phyloP scores from a whole-genome alignment of 371 early-diverging fungal genomes.

The Blakeslea trispora region DNA sequence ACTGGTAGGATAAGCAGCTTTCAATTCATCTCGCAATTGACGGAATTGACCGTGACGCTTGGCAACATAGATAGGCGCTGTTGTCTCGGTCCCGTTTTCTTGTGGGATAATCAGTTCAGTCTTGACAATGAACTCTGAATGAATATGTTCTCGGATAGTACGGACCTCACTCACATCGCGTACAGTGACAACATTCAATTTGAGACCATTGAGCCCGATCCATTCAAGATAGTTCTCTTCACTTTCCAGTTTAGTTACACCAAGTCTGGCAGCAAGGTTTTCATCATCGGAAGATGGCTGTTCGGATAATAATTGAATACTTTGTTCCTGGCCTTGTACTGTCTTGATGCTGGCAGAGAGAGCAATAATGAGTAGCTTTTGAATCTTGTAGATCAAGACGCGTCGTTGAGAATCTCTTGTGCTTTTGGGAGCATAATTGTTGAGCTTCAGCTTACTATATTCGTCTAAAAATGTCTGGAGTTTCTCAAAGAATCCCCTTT shows the following conservation, averaged over 20 bases:
- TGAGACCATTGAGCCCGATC: constrained; percentile 32
- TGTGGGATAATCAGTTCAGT: constrained; percentile 12
- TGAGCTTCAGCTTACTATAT: constrained; percentile 32
- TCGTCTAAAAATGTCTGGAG: constrained; percentile 38
- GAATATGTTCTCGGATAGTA: constrained; percentile 28
- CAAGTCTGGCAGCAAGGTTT: constrained; percentile 10
- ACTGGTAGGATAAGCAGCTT: constrained; percentile 29
- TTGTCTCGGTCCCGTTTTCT: background rate
- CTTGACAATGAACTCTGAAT: constrained; percentile 42
- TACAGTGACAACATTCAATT: constrained; percentile 25
- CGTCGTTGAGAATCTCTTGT: constrained; percentile 35
- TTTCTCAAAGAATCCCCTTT: constrained; percentile 37
- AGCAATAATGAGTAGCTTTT: constrained; percentile 37
- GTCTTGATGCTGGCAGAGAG: constrained; percentile 45
- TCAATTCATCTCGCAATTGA: constrained; percentile 37
- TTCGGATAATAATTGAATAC: constrained; percentile 23
- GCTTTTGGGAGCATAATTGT: constrained; percentile 33
- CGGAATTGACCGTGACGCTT: constrained; percentile 47
- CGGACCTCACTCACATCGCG: constrained; percentile 28
- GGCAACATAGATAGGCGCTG: constrained; percentile 28
- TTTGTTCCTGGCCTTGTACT: constrained; percentile 41
- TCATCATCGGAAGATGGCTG: constrained; percentile 10
- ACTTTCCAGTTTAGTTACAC: constrained; percentile 16
- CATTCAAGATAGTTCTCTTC: constrained; percentile 28
- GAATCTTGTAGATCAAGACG: constrained; percentile 38